Base-by-base conservation (phyloP, 2,329 filamentous ascomycete genomes). In the Purpureocillium takamizusanense region DNA sequence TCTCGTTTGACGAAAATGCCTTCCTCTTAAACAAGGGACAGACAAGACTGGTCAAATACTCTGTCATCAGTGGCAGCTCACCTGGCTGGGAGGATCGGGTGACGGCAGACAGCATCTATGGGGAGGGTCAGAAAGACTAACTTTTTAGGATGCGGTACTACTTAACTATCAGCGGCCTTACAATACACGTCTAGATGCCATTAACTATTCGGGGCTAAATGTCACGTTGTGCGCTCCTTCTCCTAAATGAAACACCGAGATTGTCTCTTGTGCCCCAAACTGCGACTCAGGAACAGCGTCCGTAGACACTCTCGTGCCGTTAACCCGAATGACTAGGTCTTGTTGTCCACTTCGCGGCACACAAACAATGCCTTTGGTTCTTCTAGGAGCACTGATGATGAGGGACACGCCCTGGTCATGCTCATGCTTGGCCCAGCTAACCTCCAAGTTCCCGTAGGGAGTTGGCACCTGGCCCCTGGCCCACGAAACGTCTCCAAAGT, bases 391-490 rank as follows among this genome's bases (percentile, higher is more conserved):
- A 13, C 6, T 17, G 30, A 32, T n/a, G 10, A 14, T 16, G 14
- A 2, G 15, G n/a, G 11, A 4, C 13, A 4, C 30, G n/a, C n/a
- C n/a, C 30, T 1, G 30, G 10, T 9, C 9, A 16, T 31, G 30
- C 30, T 15, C 30, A 10, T 14, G 7, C n/a, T 12, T 41, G 14
- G 35, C 36, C 46, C 45, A 48, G 3, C 41, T 43, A 14, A 48
- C 38, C 28, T 30, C 31, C 23, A 48, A 42, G 6, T 17, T 38
- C 6, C 44, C 42, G 18, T 51, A 44, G 0, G 65, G 65, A 4
- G 67, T 69, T 0, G 62, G 61, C 12, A 72, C 63, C 1, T 53
- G 45, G 1, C 67, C 68, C 31, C 55, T 56, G 0, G 68, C 67
- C 66, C 67, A 71, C 2, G 45, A 52, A 13, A 70, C 38, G 28